phyloP scores from a whole-genome alignment of 345 rosid genomes.

The Microthlaspi erraticum region DNA sequence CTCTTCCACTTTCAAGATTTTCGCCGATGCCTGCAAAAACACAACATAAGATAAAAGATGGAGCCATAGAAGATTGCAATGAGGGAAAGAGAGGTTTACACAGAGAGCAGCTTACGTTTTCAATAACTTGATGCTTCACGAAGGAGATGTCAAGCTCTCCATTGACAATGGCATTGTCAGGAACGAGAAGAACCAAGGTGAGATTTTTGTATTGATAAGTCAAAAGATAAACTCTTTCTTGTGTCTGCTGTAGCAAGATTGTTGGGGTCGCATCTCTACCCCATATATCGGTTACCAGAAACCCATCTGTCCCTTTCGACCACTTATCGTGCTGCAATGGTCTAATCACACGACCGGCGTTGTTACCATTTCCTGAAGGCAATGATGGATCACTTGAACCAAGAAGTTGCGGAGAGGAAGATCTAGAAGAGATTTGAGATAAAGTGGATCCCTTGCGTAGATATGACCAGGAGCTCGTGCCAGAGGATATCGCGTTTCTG shows the following conservation, averaged over 20 bases:
- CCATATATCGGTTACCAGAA: conserved; percentile 82
- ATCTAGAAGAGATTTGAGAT: conserved; percentile 51
- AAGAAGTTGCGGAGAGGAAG: conserved; percentile 49
- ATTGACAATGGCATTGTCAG: conserved; percentile 67
- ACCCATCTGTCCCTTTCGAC: conserved; percentile 90
- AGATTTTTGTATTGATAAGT: conserved; percentile 71
- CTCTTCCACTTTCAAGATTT: conserved; percentile 88
- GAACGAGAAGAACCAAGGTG: conserved; percentile 78
- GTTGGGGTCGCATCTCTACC: conserved; percentile 68
- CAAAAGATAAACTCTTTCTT: conserved; percentile 78
- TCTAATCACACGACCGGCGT: conserved; percentile 51
- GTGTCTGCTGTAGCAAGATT: conserved; percentile 66
- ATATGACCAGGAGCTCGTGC: conserved; percentile 85
- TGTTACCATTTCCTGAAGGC: conserved; percentile 48
- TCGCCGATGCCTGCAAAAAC: conserved; percentile 62
- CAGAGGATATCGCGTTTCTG: conserved; percentile 67
- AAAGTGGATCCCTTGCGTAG: conserved; percentile 63
- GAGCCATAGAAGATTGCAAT: conserved; percentile 6
- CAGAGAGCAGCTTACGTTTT: conserved; percentile 60
- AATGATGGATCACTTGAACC: conserved; percentile 55
- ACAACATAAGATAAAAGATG: conserved; percentile 11
- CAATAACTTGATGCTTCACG: conserved; percentile 78
- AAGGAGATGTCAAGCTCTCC: conserved; percentile 79
- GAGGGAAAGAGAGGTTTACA: neutral
- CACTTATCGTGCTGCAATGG: conserved; percentile 81